phyloP scores from a whole-genome alignment of 495 filamentous ascomycete species.

The Aspergillus conjunctus region DNA sequence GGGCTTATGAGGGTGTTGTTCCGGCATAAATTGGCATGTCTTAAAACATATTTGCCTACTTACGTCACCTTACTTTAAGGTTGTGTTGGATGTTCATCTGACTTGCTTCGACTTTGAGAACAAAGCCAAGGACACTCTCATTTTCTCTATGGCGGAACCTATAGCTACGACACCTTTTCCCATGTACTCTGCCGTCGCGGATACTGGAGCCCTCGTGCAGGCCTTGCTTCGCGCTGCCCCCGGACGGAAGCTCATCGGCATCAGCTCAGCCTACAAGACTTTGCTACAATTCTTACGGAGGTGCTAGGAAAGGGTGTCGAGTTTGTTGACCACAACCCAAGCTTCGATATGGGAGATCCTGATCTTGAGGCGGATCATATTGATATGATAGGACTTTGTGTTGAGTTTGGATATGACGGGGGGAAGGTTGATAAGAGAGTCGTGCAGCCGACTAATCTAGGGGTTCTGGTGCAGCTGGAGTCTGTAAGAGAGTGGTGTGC shows the following conservation, averaged over 20 bases:
- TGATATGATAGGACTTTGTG: conserved; percentile 17
- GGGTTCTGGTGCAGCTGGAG: background rate
- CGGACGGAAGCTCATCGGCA: conserved; percentile 35
- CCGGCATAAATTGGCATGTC: background rate
- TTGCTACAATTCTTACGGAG: conserved; percentile 28
- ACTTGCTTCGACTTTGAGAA: background rate
- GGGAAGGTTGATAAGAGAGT: conserved; percentile 5
- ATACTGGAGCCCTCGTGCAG: conserved; percentile 38
- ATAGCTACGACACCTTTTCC: background rate
- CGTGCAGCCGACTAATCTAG: conserved; percentile 1
- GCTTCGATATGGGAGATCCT: conserved; percentile 5
- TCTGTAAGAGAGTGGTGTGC: conserved; percentile 11
- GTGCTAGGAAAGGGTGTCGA: conserved; percentile 13
- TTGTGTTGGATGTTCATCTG: background rate
- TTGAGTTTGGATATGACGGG: conserved; percentile 21
- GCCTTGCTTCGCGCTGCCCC: conserved; percentile 32
- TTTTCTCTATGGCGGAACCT: background rate
- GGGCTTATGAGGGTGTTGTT: background rate
- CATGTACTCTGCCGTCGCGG: conserved; percentile 23
- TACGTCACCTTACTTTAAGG: background rate
- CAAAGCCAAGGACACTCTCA: background rate
- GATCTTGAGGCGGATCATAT: conserved; percentile 6
- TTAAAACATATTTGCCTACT: background rate
- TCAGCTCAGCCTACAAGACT: conserved; percentile 33
- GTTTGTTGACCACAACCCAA: conserved; percentile 6